Conservation (phyloP, 2,329 filamentous ascomycete genomes). For the Fusarium penzigii region DNA sequence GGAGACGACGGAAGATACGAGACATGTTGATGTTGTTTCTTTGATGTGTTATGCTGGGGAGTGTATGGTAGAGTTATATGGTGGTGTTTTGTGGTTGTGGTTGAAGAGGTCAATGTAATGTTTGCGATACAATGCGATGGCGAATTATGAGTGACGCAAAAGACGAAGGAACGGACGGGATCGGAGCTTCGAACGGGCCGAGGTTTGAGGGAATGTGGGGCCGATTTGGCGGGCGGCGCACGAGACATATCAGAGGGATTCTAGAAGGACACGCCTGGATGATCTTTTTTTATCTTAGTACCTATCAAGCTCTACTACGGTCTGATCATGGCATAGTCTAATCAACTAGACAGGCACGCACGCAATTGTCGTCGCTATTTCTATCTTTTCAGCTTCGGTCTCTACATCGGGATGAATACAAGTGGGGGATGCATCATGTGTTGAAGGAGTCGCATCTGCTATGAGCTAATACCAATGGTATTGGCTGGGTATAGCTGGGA, state of each 20-base stretch:
- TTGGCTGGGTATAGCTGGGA: no score
- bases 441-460: no score
- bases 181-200: constrained; percentile 22
- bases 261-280: background rate
- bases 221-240: background rate
- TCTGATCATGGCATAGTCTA: no score
- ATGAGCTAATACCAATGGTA: no score
- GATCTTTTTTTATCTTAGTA: background rate
- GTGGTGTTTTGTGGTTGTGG: background rate
- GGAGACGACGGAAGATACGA: constrained; percentile 22
- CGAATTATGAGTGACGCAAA: background rate
- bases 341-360: no score
- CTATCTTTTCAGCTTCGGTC: no score
- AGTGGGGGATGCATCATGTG: no score
- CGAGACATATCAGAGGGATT: background rate
- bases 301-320: no score
- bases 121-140: constrained; percentile 3
- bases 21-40: constrained; percentile 14
- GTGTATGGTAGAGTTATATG: background rate
- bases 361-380: no score
- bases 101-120: background rate
- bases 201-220: constrained; percentile 15
- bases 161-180: constrained; percentile 6
- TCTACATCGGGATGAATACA: no score
- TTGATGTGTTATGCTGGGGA: no score